Evolutionary conservation across 202 grass and related monocot genomes (phyloP).

Genomic region (Cymbopogon flexuosus): DNA sequence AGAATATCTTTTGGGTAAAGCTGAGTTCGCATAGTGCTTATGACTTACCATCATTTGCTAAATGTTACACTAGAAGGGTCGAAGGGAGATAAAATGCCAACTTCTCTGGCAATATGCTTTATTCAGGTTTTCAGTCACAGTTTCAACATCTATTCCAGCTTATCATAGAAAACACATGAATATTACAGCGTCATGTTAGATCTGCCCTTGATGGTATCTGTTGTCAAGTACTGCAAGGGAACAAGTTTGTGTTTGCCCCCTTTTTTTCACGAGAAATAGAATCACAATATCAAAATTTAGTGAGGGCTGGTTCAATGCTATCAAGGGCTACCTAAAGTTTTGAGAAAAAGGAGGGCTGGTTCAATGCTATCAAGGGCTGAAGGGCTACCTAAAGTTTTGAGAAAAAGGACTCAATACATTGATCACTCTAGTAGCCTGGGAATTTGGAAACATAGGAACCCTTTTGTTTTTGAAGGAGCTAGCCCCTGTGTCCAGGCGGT

Average conservation of each 20-base stretch:
- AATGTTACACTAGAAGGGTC: not conserved
- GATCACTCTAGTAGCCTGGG: not conserved
- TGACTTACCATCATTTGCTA: slow-evolving; percentile 10
- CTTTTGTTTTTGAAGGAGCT: not conserved
- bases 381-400: not conserved
- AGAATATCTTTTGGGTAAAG: not conserved
- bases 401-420: not conserved
- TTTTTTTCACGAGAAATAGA: slow-evolving; percentile 14
- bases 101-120: slow-evolving; percentile 4
- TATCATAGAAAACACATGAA: not conserved
- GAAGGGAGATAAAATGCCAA: not conserved
- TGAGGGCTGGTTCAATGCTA: not conserved
- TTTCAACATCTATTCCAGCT: not conserved
- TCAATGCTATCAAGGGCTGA: not conserved
- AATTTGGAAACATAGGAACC: not conserved
- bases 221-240: not conserved
- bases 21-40: not conserved
- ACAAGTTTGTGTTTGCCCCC: not conserved
- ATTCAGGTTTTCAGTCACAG: not conserved
- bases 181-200: not conserved
- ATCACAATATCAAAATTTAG: not conserved
- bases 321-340: not conserved
- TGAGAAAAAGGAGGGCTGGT: not conserved
- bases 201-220: not conserved
- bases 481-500: not conserved